phyloP scores from a whole-genome alignment of 129 eudicot genomes.

The Deinandra increscens region DNA sequence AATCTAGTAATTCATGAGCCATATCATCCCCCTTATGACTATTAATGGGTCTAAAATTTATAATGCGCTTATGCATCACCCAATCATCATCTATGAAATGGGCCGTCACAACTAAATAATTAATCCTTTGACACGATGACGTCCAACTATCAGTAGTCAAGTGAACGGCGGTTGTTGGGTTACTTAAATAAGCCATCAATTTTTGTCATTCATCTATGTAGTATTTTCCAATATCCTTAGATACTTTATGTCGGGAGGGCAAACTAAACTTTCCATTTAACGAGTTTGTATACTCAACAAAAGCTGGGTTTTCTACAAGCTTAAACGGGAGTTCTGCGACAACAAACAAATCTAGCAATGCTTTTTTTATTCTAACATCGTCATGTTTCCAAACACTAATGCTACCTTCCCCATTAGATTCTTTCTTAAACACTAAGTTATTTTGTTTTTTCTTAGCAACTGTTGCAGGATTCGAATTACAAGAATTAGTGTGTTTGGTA shows the following conservation, averaged over 20 bases:
- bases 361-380: no score
- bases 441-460: slow-evolving; percentile 7
- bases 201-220: background rate
- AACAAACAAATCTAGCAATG: no score
- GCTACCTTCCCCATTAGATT: background rate
- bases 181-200: background rate
- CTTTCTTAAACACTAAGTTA: slow-evolving; percentile 5
- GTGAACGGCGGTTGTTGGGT: background rate
- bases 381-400: no score
- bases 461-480: background rate
- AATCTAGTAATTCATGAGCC: background rate
- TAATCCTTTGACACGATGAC: background rate
- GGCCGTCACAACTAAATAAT: no score
- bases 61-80: slow-evolving; percentile 1
- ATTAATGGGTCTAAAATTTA: background rate
- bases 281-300: background rate
- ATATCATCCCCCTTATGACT: slow-evolving; percentile 14
- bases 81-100: background rate
- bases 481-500: background rate
- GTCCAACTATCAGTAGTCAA: slow-evolving; percentile 10
- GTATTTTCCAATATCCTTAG: background rate
- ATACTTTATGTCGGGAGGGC: background rate
- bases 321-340: no score
- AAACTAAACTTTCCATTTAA: background rate
- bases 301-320: no score